phyloP scores from a whole-genome alignment of 345 rosid species.

The Ailanthus altissimus region DNA sequence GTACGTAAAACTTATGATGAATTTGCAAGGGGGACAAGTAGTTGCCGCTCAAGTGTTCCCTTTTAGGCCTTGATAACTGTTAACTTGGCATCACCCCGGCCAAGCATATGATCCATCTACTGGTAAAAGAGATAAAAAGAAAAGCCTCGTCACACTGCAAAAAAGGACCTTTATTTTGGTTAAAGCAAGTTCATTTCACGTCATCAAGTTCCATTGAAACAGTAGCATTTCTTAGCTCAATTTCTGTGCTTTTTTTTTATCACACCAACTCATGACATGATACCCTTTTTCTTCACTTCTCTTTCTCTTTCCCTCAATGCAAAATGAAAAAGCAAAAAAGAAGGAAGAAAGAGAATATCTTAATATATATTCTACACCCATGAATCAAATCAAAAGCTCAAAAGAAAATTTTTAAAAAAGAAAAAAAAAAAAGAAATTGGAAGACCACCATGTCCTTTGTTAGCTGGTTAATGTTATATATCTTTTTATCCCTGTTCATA shows the following conservation, averaged over 20 bases:
- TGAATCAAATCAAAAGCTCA: background rate
- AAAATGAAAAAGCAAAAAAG: conserved; percentile 12
- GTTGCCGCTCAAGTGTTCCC: background rate
- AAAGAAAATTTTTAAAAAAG: too few species aligned
- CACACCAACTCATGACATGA: background rate
- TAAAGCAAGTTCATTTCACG: background rate
- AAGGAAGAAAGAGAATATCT: background rate
- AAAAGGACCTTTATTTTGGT: conserved; percentile 10
- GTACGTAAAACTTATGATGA: too few species aligned
- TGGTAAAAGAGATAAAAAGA: conserved; percentile 21
- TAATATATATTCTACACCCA: conserved; percentile 1
- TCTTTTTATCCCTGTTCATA: background rate
- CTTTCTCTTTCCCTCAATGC: background rate
- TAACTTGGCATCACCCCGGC: conserved; percentile 28
- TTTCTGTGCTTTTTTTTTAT: background rate
- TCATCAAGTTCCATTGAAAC: background rate
- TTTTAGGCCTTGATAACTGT: conserved; percentile 1
- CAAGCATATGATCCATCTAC: conserved; percentile 31
- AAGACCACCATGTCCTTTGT: conserved; percentile 17
- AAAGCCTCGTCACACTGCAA: background rate
- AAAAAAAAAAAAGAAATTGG: background rate
- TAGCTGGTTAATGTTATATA: conserved; percentile 27
- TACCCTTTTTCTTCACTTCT: too few species aligned
- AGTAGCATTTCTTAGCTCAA: background rate
- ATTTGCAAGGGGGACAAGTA: conserved; percentile 10